phyloP scores from a whole-genome alignment of 768 basidiomycete species.

The Postia placenta region DNA sequence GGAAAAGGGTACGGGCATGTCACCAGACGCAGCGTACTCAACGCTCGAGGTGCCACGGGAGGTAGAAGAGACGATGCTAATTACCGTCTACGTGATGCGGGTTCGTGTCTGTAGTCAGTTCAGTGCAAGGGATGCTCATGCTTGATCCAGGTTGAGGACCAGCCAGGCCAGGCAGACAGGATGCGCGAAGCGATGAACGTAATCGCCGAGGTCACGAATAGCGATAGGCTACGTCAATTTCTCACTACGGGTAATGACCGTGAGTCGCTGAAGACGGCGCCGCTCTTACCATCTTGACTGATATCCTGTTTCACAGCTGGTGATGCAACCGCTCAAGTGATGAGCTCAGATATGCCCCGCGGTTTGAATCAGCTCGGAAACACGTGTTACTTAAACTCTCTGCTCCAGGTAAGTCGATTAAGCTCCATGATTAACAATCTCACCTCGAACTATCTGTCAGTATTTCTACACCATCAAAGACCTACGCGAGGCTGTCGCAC shows the following conservation, averaged over 20 bases:
- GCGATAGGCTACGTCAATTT: conserved; percentile 62
- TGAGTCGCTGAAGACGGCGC: conserved; percentile 34
- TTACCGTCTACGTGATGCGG: conserved; percentile 66
- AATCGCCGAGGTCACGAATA: conserved; percentile 72
- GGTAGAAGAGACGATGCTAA: conserved; percentile 73
- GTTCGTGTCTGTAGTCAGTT: conserved; percentile 34
- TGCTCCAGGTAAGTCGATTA: conserved; percentile 48
- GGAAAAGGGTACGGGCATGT: conserved; percentile 54
- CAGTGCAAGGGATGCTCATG: conserved; percentile 2
- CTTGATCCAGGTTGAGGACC: conserved; percentile 56
- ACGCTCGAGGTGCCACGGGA: conserved; percentile 64
- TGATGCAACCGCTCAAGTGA: conserved; percentile 45
- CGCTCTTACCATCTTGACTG: background rate
- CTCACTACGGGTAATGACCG: conserved; percentile 66
- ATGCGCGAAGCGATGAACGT: conserved; percentile 69
- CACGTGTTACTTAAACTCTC: conserved; percentile 81
- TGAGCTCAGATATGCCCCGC: conserved; percentile 65
- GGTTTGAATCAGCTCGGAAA: conserved; percentile 88
- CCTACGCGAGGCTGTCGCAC: conserved; percentile 68
- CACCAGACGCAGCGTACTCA: conserved; percentile 63
- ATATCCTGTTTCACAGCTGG: conserved; percentile 48
- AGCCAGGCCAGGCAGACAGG: conserved; percentile 56
- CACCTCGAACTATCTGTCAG: conserved; percentile 29
- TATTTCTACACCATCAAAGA: conserved; percentile 97
- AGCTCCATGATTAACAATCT: background rate